Evolutionary conservation across 257 asterid genomes (phyloP), one percentile per base, ranked within the genome.

Genomic region (Nicotiana paniculata): DNA sequence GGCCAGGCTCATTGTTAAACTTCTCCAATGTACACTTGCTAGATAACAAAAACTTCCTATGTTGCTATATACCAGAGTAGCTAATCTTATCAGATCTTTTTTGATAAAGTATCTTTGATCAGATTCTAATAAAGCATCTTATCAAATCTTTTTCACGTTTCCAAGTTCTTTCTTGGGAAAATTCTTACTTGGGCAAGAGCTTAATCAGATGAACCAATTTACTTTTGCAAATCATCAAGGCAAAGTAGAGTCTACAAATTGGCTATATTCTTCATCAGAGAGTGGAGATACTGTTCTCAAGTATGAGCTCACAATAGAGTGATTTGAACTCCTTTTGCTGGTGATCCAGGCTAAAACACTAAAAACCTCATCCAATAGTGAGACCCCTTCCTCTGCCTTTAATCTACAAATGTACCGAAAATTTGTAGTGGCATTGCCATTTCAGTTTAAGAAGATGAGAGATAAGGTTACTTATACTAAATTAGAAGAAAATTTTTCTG

Each of bases 201-300:
- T 48, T 74, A 74, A 74, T 74, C 61, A 74, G 26, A 48, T 74
- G 79, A 74, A 74, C 79, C 62, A 74, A 35, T 24, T 74, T 54
- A 74, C 16, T 13, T 63, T 46, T 74, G 61, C 39, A 74, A 74
- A 74, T 43, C 33, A 70, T n/a, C 58, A 70, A 70, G 35, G 58
- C 8, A 70, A 39, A 70, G 58, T 70, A 43, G 77, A 68, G 59
- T 46, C 24, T 72, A 72, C 79, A 70, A 70, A 39, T 39, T 72
- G n/a, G 79, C 24, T 6, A 72, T 24, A 37, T 46, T 57, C 61
- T 48, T 74, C 79, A 74, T 13, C 26, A 26, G 24, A 48, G 61
- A 74, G 79, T 74, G 79, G 62, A 72, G 37, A 46, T 2, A 24
- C 48, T 72, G 37, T 24, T 72, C 21, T 24, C 24, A 46, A 72